These are phyloP conservation scores for Solanum piurae DNA, from an alignment of 257 asterid genomes.

Conservation along the genomic window DNA sequence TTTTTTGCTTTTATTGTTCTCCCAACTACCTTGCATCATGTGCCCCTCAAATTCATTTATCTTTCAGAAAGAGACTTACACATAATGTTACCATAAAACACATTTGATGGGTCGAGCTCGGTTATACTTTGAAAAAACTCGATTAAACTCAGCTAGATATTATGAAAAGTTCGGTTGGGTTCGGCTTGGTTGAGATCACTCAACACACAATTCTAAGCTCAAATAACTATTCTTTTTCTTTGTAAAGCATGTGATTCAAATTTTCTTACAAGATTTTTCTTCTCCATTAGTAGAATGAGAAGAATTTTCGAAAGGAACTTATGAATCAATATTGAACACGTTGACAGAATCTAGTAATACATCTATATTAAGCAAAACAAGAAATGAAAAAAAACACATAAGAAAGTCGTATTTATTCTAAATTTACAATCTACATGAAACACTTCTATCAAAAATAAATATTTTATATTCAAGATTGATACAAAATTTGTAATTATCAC, in stretches of 20 bases:
- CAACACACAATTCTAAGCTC: background rate
- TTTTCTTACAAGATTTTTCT: background rate
- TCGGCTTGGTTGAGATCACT: too few relatives aligned
- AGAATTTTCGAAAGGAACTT: background rate
- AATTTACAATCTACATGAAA: background rate
- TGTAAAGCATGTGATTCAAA: too few relatives aligned
- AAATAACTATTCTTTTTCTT: background rate
- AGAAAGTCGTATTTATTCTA: background rate
- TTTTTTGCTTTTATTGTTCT: background rate
- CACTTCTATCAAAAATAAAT: too few relatives aligned
- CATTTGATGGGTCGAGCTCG: background rate
- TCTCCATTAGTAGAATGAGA: background rate
- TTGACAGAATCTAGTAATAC: background rate
- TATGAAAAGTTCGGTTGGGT: too few relatives aligned
- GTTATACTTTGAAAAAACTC: too few relatives aligned
- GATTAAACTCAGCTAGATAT: too few relatives aligned
- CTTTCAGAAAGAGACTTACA: background rate
- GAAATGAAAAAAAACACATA: too few relatives aligned
- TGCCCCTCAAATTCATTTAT: background rate
- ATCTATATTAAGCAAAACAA: background rate
- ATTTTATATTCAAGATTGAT: too few relatives aligned
- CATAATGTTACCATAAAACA: background rate
- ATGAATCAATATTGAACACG: background rate
- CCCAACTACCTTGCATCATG: background rate
- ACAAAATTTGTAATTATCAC: too few relatives aligned